phyloP scores from a whole-genome alignment of 495 filamentous ascomycete species.

The Aspergillus olivimuriae region DNA sequence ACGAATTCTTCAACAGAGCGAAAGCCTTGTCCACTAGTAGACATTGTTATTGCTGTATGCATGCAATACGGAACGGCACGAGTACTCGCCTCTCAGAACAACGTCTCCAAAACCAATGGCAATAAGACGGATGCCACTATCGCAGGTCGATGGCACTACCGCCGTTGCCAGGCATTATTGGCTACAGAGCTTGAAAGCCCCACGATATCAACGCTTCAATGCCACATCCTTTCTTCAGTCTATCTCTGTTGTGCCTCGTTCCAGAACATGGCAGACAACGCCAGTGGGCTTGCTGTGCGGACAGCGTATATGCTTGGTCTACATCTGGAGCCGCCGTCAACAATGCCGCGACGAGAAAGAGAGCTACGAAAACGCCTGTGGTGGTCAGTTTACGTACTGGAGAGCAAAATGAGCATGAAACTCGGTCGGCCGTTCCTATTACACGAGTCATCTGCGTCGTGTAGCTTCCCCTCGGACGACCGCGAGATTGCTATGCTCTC shows the following conservation, averaged over 20 bases:
- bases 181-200: slow-evolving; percentile 43
- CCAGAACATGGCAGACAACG: slow-evolving; percentile 43
- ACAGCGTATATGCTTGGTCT: slow-evolving; percentile 47
- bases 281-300: slow-evolving; percentile 34
- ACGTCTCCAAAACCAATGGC: slow-evolving; percentile 1
- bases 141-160: slow-evolving; percentile 40
- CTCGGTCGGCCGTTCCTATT: slow-evolving; percentile 43
- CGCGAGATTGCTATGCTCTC: slow-evolving; percentile 24
- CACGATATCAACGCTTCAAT: slow-evolving; percentile 45
- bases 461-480: slow-evolving; percentile 33
- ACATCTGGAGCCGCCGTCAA: slow-evolving; percentile 38
- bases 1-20: slow-evolving; percentile 22
- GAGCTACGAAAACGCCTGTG: slow-evolving; percentile 44
- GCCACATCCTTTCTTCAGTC: slow-evolving; percentile 37
- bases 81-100: slow-evolving; percentile 8
- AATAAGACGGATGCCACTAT: slow-evolving; percentile 33
- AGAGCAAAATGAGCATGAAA: slow-evolving; percentile 44
- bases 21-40: slow-evolving; percentile 45
- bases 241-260: slow-evolving; percentile 43
- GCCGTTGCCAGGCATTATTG: slow-evolving; percentile 40
- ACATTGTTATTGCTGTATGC: slow-evolving; percentile 48
- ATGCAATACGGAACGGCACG: slow-evolving; percentile 44
- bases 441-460: slow-evolving; percentile 26
- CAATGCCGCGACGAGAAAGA: slow-evolving; percentile 25
- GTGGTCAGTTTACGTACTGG: slow-evolving; percentile 45